Evolutionary conservation across 2,329 filamentous ascomycete species (phyloP).

Genomic region (Aspergillus sp.): DNA sequence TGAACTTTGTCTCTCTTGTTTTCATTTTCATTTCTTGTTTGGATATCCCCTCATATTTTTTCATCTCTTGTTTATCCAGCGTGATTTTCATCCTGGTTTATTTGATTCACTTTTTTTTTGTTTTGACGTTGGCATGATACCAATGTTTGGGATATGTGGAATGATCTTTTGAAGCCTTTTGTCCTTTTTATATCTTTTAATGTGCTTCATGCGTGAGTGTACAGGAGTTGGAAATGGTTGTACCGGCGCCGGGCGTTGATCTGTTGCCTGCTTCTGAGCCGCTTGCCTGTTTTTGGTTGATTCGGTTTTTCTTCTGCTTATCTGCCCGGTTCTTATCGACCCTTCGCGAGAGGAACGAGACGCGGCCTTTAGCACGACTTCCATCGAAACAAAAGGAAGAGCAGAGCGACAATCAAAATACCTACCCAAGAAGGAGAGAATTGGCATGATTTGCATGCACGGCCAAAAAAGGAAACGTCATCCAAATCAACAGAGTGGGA

Average conservation of each 20-base stretch:
- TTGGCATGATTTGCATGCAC: neutral
- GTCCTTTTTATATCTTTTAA: slow-evolving; percentile 7
- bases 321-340: neutral
- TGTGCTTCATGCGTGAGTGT: slow-evolving; percentile 4
- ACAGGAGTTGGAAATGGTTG: slow-evolving; percentile 7
- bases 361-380: neutral
- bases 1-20: neutral
- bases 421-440: neutral
- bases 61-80: slow-evolving; percentile 3
- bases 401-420: too few relatives aligned
- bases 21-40: neutral
- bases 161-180: slow-evolving; percentile 15
- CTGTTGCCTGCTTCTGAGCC: neutral
- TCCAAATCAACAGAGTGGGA: slow-evolving; percentile 3
- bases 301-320: neutral
- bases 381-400: neutral
- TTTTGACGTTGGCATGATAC: slow-evolving; percentile 26
- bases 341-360: neutral
- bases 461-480: neutral
- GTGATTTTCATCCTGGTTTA: slow-evolving; percentile 2
- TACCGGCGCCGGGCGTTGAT: slow-evolving; percentile 6
- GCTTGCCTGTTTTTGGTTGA: neutral
- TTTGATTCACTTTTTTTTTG: slow-evolving; percentile 9
- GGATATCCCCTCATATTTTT: neutral
- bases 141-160: slow-evolving; percentile 26